These are phyloP conservation scores for Chrysanthemum seticuspe DNA, from an alignment of 129 eudicot species.

Conservation along the genomic window DNA sequence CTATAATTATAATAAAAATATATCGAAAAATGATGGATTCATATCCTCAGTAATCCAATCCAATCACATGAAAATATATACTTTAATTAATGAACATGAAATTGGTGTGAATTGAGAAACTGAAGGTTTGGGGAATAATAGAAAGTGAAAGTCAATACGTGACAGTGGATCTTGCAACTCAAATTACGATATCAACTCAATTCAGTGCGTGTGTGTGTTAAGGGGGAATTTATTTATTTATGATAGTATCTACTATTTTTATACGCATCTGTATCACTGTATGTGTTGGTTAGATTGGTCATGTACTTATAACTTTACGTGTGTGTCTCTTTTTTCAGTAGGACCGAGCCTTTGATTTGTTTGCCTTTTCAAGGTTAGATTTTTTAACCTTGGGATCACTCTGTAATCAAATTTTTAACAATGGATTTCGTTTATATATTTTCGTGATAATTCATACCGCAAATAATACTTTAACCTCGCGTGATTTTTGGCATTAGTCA, in stretches of 20 bases:
- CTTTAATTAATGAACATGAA: not conserved
- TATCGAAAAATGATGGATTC: slow-evolving; percentile 27
- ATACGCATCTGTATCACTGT: not conserved
- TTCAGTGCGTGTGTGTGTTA: too few species aligned
- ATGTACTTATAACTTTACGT: not conserved
- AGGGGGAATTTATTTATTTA: too few species aligned
- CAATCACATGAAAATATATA: not conserved
- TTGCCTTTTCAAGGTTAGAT: too few species aligned
- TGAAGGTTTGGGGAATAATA: not conserved
- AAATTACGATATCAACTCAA: too few species aligned
- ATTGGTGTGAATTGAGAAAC: not conserved
- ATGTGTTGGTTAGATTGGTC: slow-evolving; percentile 12
- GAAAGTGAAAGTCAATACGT: not conserved
- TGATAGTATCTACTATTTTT: not conserved
- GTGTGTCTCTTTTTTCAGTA: not conserved
- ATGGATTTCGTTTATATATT: too few species aligned
- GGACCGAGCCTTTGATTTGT: not conserved
- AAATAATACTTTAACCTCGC: too few species aligned
- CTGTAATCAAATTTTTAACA: too few species aligned
- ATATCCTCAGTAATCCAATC: slow-evolving; percentile 8
- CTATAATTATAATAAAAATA: not conserved
- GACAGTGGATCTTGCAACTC: too few species aligned
- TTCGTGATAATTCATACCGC: too few species aligned
- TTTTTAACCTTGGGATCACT: too few species aligned
- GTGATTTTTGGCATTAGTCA: too few species aligned